Base-by-base conservation (phyloP, 768 basidiomycete genomes). In the Guyanaporus albipodus region DNA sequence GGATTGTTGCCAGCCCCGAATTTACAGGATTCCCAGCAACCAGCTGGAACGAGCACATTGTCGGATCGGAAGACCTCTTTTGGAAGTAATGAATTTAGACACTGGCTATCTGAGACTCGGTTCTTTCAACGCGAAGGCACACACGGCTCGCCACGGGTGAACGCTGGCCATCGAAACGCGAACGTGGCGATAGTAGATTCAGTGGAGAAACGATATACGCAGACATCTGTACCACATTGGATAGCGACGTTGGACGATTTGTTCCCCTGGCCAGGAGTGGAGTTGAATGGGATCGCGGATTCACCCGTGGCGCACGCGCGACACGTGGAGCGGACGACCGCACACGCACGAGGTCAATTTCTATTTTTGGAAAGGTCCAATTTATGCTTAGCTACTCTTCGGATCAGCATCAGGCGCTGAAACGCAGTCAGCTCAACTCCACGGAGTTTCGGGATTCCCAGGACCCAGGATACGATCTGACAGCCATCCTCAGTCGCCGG, bases 81-180 rank as follows among this genome's bases (percentile, higher is more conserved):
- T 22, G 51, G 49, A 33, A 52, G 51, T 6, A 64, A 49, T 19
- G 63, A 67, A 32, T 64, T 66, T 47, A 57, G 64, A 32, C 55
- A 53, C 48, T 64, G 64, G 64, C 57, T 66, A 19, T 62, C 62
- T 52, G 63, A 67, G 51, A 55, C 55, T 14, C 52, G 52, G 35
- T 50, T 56, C 18, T 53, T 62, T 60, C 55, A 54, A 56, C 49
- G 38, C 44, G 56, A 59, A 31, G 42, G 38, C 45, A 38, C 35
- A 43, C 39, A 58, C 35, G 32, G 33, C 42, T 40, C 46, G 8
- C 53, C 57, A 46, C 49, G 54, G 17, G 7, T 43, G 24, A 46
- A 37, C 26, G 34, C 35, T 8, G 44, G 28, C 28, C 41, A 51
- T 17, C 51, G 55, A 57, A 55, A 48, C 53, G 22, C 31, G 23